Percentiles rank a stretch among this genome's conserved stretches.
These are phyloP conservation scores for Calocera cornea DNA, from an alignment of 768 basidiomycete species.

Conservation along the genomic window DNA sequence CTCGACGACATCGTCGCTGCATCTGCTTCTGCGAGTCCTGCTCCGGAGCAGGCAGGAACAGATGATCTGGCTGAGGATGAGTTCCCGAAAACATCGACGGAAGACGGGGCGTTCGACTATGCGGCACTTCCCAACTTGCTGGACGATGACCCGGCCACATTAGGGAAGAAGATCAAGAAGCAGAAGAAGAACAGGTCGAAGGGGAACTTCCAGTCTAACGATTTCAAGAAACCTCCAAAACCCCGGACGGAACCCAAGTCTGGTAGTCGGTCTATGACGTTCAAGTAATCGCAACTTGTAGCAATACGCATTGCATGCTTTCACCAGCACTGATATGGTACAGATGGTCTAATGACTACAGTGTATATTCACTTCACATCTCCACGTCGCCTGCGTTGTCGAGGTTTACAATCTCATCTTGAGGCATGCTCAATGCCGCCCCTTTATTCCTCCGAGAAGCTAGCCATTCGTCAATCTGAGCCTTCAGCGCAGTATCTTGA, in stretches of 20 bases:
- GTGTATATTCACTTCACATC: background rate
- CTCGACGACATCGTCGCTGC: conserved; percentile 6
- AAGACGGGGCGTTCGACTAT: conserved; percentile 45
- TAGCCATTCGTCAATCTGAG: conserved; percentile 58
- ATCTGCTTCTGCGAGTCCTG: background rate
- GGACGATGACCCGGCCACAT: conserved; percentile 39
- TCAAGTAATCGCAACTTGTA: conserved; percentile 11
- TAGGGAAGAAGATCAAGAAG: conserved; percentile 33
- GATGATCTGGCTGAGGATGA: conserved; percentile 5
- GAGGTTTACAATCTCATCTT: background rate
- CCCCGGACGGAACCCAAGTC: conserved; percentile 21
- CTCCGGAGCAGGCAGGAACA: conserved; percentile 15
- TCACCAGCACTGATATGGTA: background rate
- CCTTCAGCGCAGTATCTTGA: conserved; percentile 55
- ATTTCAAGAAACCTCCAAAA: conserved; percentile 20
- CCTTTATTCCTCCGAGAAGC: conserved; percentile 34
- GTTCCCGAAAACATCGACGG: conserved; percentile 9
- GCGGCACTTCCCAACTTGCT: conserved; percentile 53
- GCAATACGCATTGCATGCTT: background rate
- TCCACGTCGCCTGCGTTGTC: background rate
- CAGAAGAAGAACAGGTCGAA: conserved; percentile 31
- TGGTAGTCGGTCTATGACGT: conserved; percentile 24
- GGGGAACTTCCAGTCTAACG: background rate
- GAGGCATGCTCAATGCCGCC: background rate
- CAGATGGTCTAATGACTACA: conserved; percentile 1